Conservation (phyloP, 2,329 filamentous ascomycete species). For the Cadophora sp. region DNA sequence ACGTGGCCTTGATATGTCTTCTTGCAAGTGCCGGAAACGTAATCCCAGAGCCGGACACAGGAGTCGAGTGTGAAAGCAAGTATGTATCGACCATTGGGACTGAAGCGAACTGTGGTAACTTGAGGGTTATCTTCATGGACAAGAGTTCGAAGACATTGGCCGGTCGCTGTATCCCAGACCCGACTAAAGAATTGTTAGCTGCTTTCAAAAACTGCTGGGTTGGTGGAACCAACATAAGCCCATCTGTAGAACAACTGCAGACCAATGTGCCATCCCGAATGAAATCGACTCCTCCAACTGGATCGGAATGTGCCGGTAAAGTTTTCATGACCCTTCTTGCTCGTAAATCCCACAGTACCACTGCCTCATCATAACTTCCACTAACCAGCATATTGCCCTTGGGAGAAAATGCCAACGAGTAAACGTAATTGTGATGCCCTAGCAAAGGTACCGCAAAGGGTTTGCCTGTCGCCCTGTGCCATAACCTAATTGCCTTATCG, state of each 20-base stretch:
- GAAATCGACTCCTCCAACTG: slow-evolving; percentile 92
- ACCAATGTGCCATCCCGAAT: slow-evolving; percentile 91
- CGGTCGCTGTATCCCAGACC: slow-evolving; percentile 95
- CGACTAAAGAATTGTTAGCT: slow-evolving; percentile 57
- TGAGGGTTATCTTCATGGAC: slow-evolving; percentile 96
- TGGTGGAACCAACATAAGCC: slow-evolving; percentile 70
- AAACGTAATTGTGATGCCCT: slow-evolving; percentile 96
- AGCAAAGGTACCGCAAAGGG: slow-evolving; percentile 65
- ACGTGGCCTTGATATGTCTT: slow-evolving; percentile 97
- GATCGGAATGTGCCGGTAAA: slow-evolving; percentile 92
- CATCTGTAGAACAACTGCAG: slow-evolving; percentile 89
- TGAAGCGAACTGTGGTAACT: slow-evolving; percentile 89
- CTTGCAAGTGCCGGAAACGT: slow-evolving; percentile 86
- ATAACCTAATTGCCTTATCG: slow-evolving; percentile 94
- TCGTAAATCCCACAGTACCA: slow-evolving; percentile 95
- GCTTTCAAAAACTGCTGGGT: not conserved
- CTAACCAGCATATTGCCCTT: slow-evolving; percentile 97
- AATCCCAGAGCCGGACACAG: slow-evolving; percentile 92
- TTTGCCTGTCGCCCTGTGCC: slow-evolving; percentile 74
- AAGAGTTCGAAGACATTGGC: slow-evolving; percentile 92
- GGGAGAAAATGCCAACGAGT: slow-evolving; percentile 92
- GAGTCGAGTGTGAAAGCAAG: slow-evolving; percentile 91
- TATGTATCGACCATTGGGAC: slow-evolving; percentile 91
- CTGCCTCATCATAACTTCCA: slow-evolving; percentile 95
- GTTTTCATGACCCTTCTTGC: slow-evolving; percentile 88